Percentiles rank a stretch among this genome's conserved stretches.
Conservation (phyloP, 2,329 filamentous ascomycete species). For the Thyridium curvatum region DNA sequence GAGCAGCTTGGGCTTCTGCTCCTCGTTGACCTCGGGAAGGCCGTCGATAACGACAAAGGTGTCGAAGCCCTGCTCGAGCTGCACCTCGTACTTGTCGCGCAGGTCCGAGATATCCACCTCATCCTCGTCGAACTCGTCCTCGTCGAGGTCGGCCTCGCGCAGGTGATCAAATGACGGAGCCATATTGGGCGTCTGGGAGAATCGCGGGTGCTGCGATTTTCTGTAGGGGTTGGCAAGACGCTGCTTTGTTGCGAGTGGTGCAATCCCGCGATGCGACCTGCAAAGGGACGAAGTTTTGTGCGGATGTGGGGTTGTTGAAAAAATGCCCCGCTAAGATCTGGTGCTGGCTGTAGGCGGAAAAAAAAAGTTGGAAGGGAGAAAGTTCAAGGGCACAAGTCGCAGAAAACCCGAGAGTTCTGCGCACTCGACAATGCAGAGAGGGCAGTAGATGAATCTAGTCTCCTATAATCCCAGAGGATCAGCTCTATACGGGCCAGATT, state of each 20-base stretch:
- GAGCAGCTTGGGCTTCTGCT: slow-evolving; percentile 87
- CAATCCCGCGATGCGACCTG: slow-evolving; percentile 5
- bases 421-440: too few species aligned
- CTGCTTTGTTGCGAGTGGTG: slow-evolving; percentile 3
- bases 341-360: slow-evolving; percentile 10
- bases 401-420: not conserved
- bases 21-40: slow-evolving; percentile 80
- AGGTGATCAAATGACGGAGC: slow-evolving; percentile 90
- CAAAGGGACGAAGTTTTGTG: slow-evolving; percentile 8
- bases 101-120: slow-evolving; percentile 95
- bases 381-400: too few species aligned
- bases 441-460: too few species aligned
- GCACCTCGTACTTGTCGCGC: slow-evolving; percentile 89
- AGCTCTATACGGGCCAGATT: too few species aligned
- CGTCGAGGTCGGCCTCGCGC: slow-evolving; percentile 81
- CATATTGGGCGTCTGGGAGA: slow-evolving; percentile 54
- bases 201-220: not conserved
- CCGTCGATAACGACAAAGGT: slow-evolving; percentile 96
- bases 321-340: slow-evolving; percentile 11
- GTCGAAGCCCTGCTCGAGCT: slow-evolving; percentile 92
- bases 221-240: slow-evolving; percentile 4
- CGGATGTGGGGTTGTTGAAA: slow-evolving; percentile 10
- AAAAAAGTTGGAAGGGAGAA: slow-evolving; percentile 1
- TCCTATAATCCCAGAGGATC: too few species aligned
- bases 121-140: slow-evolving; percentile 82